phyloP scores from a whole-genome alignment of 306 rosid genomes.

The Betula pendula region DNA sequence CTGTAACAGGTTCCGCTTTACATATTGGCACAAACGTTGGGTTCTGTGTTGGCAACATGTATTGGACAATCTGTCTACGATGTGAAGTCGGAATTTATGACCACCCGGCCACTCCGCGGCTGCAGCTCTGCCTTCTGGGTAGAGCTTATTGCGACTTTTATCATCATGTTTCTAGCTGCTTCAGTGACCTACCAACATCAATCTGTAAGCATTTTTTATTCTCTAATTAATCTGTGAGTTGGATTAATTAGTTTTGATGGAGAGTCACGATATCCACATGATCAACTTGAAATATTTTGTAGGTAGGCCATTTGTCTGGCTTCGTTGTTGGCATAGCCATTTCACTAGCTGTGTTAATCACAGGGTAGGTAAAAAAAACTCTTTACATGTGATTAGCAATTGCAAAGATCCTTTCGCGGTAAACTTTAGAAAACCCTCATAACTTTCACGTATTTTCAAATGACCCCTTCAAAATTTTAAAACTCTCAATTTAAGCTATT shows the following conservation, averaged over 20 bases:
- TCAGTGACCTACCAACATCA: conserved; percentile 58
- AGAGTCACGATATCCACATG: neutral
- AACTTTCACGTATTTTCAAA: too few species aligned
- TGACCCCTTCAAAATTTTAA: too few species aligned
- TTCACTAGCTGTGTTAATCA: conserved; percentile 70
- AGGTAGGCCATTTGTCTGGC: conserved; percentile 75
- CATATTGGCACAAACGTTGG: conserved; percentile 59
- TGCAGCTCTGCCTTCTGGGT: conserved; percentile 71
- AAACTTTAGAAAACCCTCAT: too few species aligned
- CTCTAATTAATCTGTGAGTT: neutral
- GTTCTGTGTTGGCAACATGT: conserved; percentile 66
- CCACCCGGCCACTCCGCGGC: conserved; percentile 60
- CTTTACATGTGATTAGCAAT: neutral
- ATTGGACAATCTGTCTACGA: conserved; percentile 60
- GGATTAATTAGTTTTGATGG: neutral
- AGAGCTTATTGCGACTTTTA: conserved; percentile 74
- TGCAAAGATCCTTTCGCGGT: too few species aligned
- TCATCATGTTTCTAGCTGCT: conserved; percentile 69
- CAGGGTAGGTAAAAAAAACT: conserved; percentile 48
- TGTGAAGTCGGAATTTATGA: conserved; percentile 54
- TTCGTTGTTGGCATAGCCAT: conserved; percentile 74
- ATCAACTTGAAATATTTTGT: conserved; percentile 22
- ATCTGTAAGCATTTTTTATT: conserved; percentile 45
- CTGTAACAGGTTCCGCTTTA: conserved; percentile 69
- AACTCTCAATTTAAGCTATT: too few species aligned